phyloP scores from a whole-genome alignment of 352 stramenopile species.

The Phytopythium kandeliae region DNA sequence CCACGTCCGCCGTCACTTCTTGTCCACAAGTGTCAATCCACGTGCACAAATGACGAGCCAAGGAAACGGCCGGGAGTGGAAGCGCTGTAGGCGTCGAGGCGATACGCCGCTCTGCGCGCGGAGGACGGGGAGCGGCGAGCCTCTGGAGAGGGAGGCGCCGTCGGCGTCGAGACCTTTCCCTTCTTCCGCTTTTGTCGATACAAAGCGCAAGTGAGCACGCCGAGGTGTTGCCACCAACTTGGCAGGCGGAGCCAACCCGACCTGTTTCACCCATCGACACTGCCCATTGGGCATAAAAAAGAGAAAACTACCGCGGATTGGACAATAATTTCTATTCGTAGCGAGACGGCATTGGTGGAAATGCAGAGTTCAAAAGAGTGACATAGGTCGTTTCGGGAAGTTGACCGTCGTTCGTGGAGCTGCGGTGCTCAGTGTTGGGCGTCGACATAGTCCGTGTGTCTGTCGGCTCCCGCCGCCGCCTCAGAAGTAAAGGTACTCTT shows the following conservation, averaged over 20 bases:
- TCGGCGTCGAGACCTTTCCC: background rate
- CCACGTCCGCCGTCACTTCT: background rate
- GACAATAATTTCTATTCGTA: background rate
- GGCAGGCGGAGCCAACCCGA: no score
- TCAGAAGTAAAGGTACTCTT: constrained; percentile 70
- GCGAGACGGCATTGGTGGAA: constrained; percentile 13
- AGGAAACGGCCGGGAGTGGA: no score
- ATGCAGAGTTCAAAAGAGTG: constrained; percentile 4
- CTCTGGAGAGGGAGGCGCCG: background rate
- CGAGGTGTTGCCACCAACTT: background rate
- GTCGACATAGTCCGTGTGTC: no score
- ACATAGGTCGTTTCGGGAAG: background rate
- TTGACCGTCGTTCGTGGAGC: no score
- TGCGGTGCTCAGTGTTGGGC: no score
- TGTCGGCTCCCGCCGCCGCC: background rate
- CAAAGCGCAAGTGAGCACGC: constrained; percentile 3
- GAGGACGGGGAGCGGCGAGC: background rate
- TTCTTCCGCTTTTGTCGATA: constrained; percentile 2
- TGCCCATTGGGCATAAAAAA: background rate
- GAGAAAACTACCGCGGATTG: no score
- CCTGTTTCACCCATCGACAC: background rate
- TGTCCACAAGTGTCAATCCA: no score
- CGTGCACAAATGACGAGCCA: no score
- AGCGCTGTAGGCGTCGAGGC: no score
- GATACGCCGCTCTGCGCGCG: no score